Evolutionary conservation across 495 filamentous ascomycete genomes (phyloP).

Genomic region (Chlorociboria aeruginascens): DNA sequence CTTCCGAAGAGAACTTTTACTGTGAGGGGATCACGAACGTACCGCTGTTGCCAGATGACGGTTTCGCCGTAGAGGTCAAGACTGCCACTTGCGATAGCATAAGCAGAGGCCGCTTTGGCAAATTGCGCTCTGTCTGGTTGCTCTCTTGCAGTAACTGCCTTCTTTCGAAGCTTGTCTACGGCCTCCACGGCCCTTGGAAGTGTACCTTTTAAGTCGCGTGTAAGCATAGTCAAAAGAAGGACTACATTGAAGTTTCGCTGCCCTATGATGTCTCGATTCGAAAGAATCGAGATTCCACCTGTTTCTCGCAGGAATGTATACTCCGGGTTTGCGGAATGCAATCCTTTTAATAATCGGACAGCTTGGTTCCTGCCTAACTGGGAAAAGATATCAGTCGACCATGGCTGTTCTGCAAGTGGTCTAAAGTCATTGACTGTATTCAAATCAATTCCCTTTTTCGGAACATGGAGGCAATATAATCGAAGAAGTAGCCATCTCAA

Average conservation of each 20-base stretch:
- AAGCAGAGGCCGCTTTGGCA: conserved; percentile 17
- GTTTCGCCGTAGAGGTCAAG: conserved; percentile 18
- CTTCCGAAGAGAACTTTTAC: conserved; percentile 8
- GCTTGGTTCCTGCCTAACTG: conserved; percentile 11
- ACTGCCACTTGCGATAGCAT: conserved; percentile 22
- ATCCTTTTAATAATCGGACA: conserved; percentile 6
- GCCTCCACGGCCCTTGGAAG: conserved; percentile 5
- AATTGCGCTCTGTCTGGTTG: conserved; percentile 19
- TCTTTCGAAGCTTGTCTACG: conserved; percentile 14
- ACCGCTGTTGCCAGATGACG: conserved; percentile 22
- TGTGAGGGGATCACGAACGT: conserved; percentile 21
- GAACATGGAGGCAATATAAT: conserved; percentile 16
- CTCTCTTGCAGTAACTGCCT: conserved; percentile 13
- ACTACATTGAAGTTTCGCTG: conserved; percentile 14
- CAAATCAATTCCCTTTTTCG: conserved; percentile 13
- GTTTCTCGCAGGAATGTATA: conserved; percentile 9
- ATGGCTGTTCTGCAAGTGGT: conserved; percentile 9
- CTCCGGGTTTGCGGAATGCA: conserved; percentile 8
- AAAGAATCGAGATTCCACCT: not conserved
- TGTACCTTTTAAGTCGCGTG: conserved; percentile 6
- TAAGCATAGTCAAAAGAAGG: conserved; percentile 8
- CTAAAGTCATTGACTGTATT: conserved; percentile 9
- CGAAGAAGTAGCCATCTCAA: conserved; percentile 15
- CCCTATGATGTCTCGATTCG: not conserved
- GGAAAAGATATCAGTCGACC: conserved; percentile 11